Evolutionary conservation across 495 filamentous ascomycete species (phyloP).

Genomic region (Aspergillus taichungensis): DNA sequence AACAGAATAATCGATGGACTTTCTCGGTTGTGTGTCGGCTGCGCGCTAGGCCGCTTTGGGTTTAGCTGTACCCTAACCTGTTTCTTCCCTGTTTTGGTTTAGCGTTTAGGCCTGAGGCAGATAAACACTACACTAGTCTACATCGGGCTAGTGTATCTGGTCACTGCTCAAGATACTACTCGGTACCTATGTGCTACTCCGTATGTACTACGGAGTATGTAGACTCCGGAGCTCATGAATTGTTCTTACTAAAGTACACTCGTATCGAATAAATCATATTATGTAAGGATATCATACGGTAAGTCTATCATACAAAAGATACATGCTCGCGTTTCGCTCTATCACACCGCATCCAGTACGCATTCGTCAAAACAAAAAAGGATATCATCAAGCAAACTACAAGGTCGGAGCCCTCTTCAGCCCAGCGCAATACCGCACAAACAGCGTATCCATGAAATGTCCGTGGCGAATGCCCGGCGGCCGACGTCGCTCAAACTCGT

Average conservation of each 20-base stretch:
- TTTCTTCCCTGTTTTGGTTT: no score
- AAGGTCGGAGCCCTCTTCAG: slow-evolving; percentile 46
- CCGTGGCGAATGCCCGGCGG: slow-evolving; percentile 82
- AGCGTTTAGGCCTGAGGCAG: background rate
- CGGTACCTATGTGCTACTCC: no score
- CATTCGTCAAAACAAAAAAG: slow-evolving; percentile 1
- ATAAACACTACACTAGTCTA: no score
- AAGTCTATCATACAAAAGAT: no score
- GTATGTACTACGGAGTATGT: background rate
- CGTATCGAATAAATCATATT: no score
- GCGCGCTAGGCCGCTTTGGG: slow-evolving; percentile 37
- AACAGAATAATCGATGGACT: slow-evolving; percentile 11
- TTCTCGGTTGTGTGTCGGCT: slow-evolving; percentile 32
- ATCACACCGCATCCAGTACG: no score
- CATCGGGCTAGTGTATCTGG: no score
- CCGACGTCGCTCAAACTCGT: slow-evolving; percentile 63
- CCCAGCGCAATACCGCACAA: slow-evolving; percentile 63
- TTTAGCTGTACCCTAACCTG: slow-evolving; percentile 36
- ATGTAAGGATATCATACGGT: no score
- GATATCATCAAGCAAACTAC: slow-evolving; percentile 17
- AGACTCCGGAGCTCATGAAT: background rate
- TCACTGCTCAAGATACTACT: background rate
- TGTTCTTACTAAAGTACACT: no score
- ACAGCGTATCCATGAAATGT: slow-evolving; percentile 82
- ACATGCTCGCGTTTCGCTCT: no score